Percentiles rank a stretch among this genome's conserved stretches.
Conservation (phyloP, 345 rosid genomes). For the Acer campestre region DNA sequence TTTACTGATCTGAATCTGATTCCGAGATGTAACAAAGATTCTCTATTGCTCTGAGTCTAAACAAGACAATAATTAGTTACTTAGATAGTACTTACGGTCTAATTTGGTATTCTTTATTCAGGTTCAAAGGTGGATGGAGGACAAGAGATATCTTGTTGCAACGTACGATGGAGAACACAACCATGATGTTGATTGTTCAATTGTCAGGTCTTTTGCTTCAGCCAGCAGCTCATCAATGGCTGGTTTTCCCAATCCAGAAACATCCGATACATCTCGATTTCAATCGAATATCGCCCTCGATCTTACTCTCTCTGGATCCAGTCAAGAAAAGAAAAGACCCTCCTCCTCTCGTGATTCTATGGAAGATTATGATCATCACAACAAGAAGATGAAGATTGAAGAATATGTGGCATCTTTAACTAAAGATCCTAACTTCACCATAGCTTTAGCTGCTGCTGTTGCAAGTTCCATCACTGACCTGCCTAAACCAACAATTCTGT, state of each 20-base stretch:
- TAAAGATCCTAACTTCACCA: constrained; percentile 44
- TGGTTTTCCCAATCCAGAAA: neutral
- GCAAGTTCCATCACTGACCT: constrained; percentile 33
- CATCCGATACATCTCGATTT: neutral
- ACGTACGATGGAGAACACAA: constrained; percentile 71
- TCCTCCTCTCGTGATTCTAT: neutral
- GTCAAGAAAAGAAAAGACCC: neutral
- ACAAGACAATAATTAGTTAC: too few relatives aligned
- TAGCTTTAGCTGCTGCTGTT: constrained; percentile 47
- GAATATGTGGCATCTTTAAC: constrained; percentile 42
- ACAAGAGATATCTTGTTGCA: constrained; percentile 43
- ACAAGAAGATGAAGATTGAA: constrained; percentile 26
- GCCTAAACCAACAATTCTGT: neutral
- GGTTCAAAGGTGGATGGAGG: constrained; percentile 58
- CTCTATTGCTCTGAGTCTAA: too few relatives aligned
- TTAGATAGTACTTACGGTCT: neutral
- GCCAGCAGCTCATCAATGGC: constrained; percentile 6
- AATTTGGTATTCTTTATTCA: neutral
- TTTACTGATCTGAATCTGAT: too few relatives aligned
- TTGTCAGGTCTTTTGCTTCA: neutral
- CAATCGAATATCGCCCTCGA: constrained; percentile 28
- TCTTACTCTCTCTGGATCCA: constrained; percentile 33
- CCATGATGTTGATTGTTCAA: constrained; percentile 30
- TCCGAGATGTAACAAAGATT: too few relatives aligned
- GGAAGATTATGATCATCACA: constrained; percentile 16